A percentile compares a stretch with the other conserved stretches of the same genome.
Evolutionary conservation across 257 asterid genomes (phyloP).

Genomic region (Penstemon newberryi): DNA sequence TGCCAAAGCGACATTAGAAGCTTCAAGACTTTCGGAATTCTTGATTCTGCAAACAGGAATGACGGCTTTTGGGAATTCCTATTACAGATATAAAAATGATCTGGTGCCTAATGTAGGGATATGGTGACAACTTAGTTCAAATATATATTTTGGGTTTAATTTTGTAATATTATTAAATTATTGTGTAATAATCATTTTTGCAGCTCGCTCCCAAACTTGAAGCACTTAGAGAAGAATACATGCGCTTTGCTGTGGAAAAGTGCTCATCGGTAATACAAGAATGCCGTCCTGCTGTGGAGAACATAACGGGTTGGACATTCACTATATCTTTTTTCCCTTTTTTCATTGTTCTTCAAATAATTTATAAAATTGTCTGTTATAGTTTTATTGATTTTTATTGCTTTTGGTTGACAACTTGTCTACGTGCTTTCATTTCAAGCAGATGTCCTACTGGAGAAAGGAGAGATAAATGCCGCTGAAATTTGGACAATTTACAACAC

Average conservation of each 20-base stretch:
- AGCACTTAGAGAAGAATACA: constrained; percentile 91
- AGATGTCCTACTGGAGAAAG: constrained; percentile 85
- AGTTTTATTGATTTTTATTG: constrained; percentile 16
- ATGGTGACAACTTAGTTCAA: constrained; percentile 8
- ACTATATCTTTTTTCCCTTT: constrained; percentile 12
- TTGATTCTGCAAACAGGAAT: constrained; percentile 90
- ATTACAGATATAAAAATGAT: constrained; percentile 73
- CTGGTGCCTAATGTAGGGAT: constrained; percentile 86
- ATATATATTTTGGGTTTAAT: constrained; percentile 21
- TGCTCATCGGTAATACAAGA: constrained; percentile 67
- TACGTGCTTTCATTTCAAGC: constrained; percentile 37
- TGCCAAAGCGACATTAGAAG: constrained; percentile 81
- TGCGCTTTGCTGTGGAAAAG: constrained; percentile 86
- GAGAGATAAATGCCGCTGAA: constrained; percentile 85
- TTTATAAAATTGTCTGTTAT: constrained; percentile 17
- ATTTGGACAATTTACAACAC: constrained; percentile 72
- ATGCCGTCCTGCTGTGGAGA: constrained; percentile 77
- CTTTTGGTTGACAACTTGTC: constrained; percentile 31
- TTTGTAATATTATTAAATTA: constrained; percentile 9
- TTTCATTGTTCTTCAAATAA: constrained; percentile 8
- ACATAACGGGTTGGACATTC: constrained; percentile 59
- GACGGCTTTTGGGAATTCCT: constrained; percentile 96
- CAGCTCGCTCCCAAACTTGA: constrained; percentile 91
- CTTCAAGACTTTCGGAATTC: constrained; percentile 81
- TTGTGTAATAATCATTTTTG: constrained; percentile 28